phyloP scores from a whole-genome alignment of 2,329 filamentous ascomycete species.

The Arthrobotrys sinensis region DNA sequence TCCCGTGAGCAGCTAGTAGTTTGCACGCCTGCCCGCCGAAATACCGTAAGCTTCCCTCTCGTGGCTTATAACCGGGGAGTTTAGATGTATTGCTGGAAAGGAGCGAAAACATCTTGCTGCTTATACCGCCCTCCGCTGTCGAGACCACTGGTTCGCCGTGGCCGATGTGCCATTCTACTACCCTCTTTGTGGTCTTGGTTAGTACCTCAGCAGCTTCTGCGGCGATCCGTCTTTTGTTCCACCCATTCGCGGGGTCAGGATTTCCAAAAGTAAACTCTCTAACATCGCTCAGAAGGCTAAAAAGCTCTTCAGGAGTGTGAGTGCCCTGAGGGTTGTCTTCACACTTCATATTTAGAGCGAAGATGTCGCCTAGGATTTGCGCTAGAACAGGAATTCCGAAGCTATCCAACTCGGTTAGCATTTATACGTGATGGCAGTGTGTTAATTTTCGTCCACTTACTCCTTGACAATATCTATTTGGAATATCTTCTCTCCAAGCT shows the following conservation, averaged over 20 bases:
- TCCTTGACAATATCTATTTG: slow-evolving; percentile 3
- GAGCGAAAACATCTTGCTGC: no score
- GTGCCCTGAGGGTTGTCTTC: slow-evolving; percentile 64
- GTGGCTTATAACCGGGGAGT: neutral
- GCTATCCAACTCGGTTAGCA: no score
- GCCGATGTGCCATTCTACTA: slow-evolving; percentile 60
- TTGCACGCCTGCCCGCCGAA: neutral
- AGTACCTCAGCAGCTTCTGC: slow-evolving; percentile 13
- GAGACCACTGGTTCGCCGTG: no score
- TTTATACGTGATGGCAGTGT: no score
- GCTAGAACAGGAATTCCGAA: no score
- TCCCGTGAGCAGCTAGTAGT: slow-evolving; percentile 44
- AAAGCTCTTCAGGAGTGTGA: slow-evolving; percentile 73
- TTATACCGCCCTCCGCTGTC: no score
- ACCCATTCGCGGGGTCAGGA: slow-evolving; percentile 70
- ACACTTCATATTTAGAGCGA: slow-evolving; percentile 28
- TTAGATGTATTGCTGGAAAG: neutral
- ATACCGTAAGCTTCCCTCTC: neutral
- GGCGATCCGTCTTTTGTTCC: slow-evolving; percentile 64
- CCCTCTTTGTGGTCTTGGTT: slow-evolving; percentile 65
- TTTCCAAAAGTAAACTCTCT: slow-evolving; percentile 71
- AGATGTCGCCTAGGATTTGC: no score
- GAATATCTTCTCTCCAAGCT: neutral
- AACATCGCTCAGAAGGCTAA: slow-evolving; percentile 69
- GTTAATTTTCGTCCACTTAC: no score